phyloP scores from a whole-genome alignment of 148 eudicot genomes.

The Cornus controversa region DNA sequence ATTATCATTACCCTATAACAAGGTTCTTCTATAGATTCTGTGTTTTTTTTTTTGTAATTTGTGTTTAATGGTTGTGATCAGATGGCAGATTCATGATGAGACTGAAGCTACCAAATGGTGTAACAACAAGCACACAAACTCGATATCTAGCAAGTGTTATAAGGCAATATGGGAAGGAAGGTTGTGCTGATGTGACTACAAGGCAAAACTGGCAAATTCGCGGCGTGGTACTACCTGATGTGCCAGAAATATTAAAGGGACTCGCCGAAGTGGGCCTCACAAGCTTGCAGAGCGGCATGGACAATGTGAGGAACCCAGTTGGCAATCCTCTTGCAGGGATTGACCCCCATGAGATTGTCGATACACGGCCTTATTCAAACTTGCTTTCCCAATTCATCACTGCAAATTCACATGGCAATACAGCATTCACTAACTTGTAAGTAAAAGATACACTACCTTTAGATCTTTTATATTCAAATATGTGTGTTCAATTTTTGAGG shows the following conservation, averaged over 20 bases:
- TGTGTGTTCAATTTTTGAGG: background rate
- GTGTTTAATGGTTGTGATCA: constrained; percentile 24
- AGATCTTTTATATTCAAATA: too few species aligned
- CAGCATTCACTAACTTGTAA: constrained; percentile 75
- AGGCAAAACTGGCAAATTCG: constrained; percentile 99
- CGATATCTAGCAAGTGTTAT: constrained; percentile 88
- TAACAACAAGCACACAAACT: constrained; percentile 91
- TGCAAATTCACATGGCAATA: constrained; percentile 74
- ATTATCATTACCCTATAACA: too few species aligned
- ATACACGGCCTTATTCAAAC: constrained; percentile 75
- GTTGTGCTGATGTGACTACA: constrained; percentile 93
- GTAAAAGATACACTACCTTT: constrained; percentile 8
- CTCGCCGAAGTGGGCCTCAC: constrained; percentile 77
- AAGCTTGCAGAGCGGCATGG: constrained; percentile 97
- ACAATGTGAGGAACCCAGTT: constrained; percentile 92
- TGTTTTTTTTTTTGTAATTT: background rate
- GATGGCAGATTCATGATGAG: constrained; percentile 99
- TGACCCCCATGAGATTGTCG: constrained; percentile 89
- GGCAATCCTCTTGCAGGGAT: constrained; percentile 95
- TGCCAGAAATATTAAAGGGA: constrained; percentile 82
- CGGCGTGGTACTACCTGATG: constrained; percentile 86
- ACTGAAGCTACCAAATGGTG: constrained; percentile 93
- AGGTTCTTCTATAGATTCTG: too few species aligned
- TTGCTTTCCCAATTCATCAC: constrained; percentile 80
- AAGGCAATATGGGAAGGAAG: constrained; percentile 81